Evolutionary conservation across 768 basidiomycete genomes (phyloP), one percentile per base, ranked within the genome.

Genomic region (Bullera alba): DNA sequence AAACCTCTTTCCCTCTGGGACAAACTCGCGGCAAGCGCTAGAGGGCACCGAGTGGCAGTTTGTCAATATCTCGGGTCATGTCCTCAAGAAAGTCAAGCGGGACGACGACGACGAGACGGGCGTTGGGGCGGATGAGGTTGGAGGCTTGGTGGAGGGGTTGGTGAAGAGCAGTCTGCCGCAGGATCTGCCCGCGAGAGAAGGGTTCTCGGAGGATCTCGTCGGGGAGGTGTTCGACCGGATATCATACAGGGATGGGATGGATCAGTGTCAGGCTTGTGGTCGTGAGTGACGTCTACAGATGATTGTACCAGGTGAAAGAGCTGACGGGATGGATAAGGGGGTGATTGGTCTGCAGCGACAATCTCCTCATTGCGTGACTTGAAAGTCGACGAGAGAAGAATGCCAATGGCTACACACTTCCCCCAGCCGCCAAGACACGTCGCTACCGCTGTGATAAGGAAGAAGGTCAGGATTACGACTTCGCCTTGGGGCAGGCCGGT

Each of bases 41-140:
- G 15, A 43, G 22, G 39, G 34, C 1, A 61, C 60, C 4, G 32
- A 29, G 12, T 61, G 60, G 60, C 30, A 21, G 4, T 61, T 55
- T 43, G 41, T 51, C 38, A 53, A 53, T 26, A 27, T 50, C 4
- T 22, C 46, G 8, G 56, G 56, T 4, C 60, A 61, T 29, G 42
- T 61, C 15, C 25, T 55, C 15, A 55, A 52, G 4, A 61, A 61
- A 32, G n/a, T 39, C 28, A 27, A 27, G 10, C 36, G 53, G 35
- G 60, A 61, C 37, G 60, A 61, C 47, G 60, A 61, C 27, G 60
- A 58, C 37, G 47, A 57, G 29, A 48, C 26, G 22, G 56, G 59
- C 17, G 59, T 61, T 7, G 53, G 50, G 12, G 45, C 46, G 15
- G 43, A 46, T 8, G 53, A 61, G 29, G 60, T 53, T 1, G 22